These are phyloP conservation scores for Calonectria honghensis DNA, from an alignment of 2,329 filamentous ascomycete genomes.

Conservation along the genomic window DNA sequence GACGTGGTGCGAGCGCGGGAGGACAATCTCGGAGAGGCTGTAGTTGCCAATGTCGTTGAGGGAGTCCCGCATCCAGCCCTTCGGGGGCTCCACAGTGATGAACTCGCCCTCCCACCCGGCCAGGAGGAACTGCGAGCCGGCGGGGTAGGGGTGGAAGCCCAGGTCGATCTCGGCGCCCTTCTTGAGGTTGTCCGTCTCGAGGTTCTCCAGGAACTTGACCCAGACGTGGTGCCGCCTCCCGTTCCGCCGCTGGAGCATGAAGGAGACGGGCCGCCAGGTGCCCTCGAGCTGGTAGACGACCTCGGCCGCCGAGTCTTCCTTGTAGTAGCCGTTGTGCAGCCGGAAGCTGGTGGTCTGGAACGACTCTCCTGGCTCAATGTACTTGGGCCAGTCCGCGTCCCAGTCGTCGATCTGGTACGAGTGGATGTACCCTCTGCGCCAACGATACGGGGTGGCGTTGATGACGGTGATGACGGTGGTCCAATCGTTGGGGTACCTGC, in stretches of 20 bases:
- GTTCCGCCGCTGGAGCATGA: conserved; percentile 52
- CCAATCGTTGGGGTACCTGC: background rate
- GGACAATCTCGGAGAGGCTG: conserved; percentile 55
- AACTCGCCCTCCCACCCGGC: conserved; percentile 58
- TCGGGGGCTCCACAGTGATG: conserved; percentile 50
- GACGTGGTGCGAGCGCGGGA: conserved; percentile 58
- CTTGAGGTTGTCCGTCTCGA: conserved; percentile 50
- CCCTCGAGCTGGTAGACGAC: conserved; percentile 56
- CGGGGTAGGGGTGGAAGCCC: conserved; percentile 39
- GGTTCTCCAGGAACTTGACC: conserved; percentile 49
- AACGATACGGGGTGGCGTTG: conserved; percentile 60
- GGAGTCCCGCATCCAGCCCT: conserved; percentile 57
- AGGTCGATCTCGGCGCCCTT: conserved; percentile 43
- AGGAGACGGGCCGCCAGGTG: conserved; percentile 53
- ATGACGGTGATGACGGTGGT: conserved; percentile 51
- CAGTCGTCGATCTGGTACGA: conserved; percentile 50
- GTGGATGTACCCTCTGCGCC: conserved; percentile 48
- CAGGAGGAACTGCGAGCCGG: conserved; percentile 55
- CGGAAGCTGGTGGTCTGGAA: conserved; percentile 32
- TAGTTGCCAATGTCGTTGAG: conserved; percentile 53
- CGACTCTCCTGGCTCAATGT: conserved; percentile 54
- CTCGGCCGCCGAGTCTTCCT: conserved; percentile 53
- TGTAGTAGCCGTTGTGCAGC: background rate
- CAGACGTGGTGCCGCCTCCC: conserved; percentile 35
- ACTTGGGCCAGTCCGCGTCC: conserved; percentile 50